A percentile compares a stretch with the other conserved stretches of the same genome.
Conservation (phyloP, 2,329 filamentous ascomycete genomes). For the Dactylellina parvicollis region DNA sequence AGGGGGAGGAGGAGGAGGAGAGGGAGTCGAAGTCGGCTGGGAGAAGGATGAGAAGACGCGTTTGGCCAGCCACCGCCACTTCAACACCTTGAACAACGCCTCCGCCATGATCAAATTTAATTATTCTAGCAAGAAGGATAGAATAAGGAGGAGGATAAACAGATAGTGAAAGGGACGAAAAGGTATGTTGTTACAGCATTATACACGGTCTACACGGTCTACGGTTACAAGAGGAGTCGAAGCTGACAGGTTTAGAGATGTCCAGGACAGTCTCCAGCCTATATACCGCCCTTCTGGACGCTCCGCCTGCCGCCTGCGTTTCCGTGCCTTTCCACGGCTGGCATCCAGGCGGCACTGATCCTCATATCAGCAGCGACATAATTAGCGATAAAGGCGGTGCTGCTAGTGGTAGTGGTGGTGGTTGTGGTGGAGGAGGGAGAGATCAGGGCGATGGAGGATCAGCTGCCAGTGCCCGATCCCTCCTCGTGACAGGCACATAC, state of each 20-base stretch:
- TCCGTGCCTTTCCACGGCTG: slow-evolving; percentile 38
- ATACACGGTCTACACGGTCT: slow-evolving; percentile 26
- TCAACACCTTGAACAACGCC: slow-evolving; percentile 46
- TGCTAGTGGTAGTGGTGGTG: neutral
- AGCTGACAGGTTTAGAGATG: slow-evolving; percentile 16
- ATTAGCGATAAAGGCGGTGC: neutral
- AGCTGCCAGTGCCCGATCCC: slow-evolving; percentile 29
- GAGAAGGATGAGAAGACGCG: slow-evolving; percentile 52
- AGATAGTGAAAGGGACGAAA: neutral
- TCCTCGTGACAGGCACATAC: slow-evolving; percentile 54
- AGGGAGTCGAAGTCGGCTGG: slow-evolving; percentile 11
- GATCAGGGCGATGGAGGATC: slow-evolving; percentile 35
- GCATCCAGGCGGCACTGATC: slow-evolving; percentile 8
- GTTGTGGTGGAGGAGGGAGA: slow-evolving; percentile 6
- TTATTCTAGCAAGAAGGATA: neutral
- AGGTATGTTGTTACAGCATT: slow-evolving; percentile 31
- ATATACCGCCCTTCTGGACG: slow-evolving; percentile 49
- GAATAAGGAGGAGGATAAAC: neutral
- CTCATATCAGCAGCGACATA: neutral
- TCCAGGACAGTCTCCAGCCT: slow-evolving; percentile 34
- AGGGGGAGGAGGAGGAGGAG: slow-evolving; percentile 15
- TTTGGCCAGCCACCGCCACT: slow-evolving; percentile 55
- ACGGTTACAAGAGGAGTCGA: neutral
- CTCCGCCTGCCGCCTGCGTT: slow-evolving; percentile 51
- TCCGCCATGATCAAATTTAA: slow-evolving; percentile 24